phyloP scores from a whole-genome alignment of 495 filamentous ascomycete species.

The Trypethelium eluteriae region DNA sequence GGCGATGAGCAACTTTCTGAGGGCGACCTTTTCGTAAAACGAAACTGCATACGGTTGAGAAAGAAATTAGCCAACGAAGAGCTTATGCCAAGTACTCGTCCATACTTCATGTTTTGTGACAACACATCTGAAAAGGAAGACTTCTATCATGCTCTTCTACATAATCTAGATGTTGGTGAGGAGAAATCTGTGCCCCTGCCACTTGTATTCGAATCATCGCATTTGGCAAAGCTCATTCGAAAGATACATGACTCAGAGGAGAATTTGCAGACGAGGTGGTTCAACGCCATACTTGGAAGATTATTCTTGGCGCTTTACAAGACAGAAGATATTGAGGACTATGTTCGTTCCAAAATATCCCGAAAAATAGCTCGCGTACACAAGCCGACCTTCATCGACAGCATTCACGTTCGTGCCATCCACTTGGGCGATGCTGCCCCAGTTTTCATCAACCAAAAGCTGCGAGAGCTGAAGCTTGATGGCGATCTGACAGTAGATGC shows the following conservation, averaged over 20 bases:
- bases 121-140: conserved; percentile 95
- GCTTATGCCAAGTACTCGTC: conserved; percentile 53
- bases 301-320: conserved; percentile 82
- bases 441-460: conserved; percentile 76
- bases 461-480: conserved; percentile 85
- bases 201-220: conserved; percentile 70
- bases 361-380: conserved; percentile 95
- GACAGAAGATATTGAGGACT: conserved; percentile 69
- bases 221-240: conserved; percentile 82
- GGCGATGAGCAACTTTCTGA: conserved; percentile 72
- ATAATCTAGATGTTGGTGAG: conserved; percentile 59
- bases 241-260: conserved; percentile 78
- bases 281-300: conserved; percentile 83
- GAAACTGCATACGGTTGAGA: conserved; percentile 83
- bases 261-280: conserved; percentile 83
- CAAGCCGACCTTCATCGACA: conserved; percentile 80
- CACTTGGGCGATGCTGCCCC: conserved; percentile 83
- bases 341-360: conserved; percentile 74
- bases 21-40: conserved; percentile 88
- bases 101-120: conserved; percentile 90
- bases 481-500: conserved; percentile 80
- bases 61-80: conserved; percentile 54
- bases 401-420: conserved; percentile 69
- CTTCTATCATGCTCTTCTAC: conserved; percentile 88
- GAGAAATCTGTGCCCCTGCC: conserved; percentile 52